phyloP scores from a whole-genome alignment of 1,284 basidiomycete genomes.

The Inonotus hispidus region DNA sequence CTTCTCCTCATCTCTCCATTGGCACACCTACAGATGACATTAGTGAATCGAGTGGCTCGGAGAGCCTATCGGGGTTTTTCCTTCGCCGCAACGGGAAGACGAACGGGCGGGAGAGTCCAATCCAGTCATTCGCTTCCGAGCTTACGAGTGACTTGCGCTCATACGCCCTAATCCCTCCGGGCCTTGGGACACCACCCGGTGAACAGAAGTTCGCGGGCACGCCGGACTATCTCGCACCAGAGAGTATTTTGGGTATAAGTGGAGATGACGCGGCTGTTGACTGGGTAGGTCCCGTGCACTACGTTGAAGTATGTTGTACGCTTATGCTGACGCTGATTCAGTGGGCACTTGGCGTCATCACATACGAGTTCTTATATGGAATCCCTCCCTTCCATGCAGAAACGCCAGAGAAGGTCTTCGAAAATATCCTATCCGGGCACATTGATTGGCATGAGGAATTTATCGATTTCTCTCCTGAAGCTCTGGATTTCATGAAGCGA shows the following conservation, averaged over 20 bases:
- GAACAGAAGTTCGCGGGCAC: conserved; percentile 95
- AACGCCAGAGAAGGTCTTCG: conserved; percentile 95
- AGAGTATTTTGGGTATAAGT: conserved; percentile 93
- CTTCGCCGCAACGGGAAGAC: conserved; percentile 39
- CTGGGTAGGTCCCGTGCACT: conserved; percentile 63
- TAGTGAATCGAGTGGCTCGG: conserved; percentile 83
- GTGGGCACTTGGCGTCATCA: conserved; percentile 98
- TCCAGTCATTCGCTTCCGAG: conserved; percentile 78
- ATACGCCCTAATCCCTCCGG: conserved; percentile 47
- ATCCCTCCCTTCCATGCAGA: conserved; percentile 98
- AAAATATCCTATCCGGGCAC: conserved; percentile 95
- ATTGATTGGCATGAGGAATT: conserved; percentile 96
- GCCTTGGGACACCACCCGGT: conserved; percentile 60
- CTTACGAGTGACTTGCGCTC: conserved; percentile 75
- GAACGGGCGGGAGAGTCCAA: conserved; percentile 59
- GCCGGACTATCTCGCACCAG: conserved; percentile 94
- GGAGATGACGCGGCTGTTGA: conserved; percentile 96
- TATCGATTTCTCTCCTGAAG: conserved; percentile 83
- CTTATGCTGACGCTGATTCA: conserved; percentile 28
- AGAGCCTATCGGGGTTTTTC: conserved; percentile 60
- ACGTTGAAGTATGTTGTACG: not conserved
- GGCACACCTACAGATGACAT: conserved; percentile 62
- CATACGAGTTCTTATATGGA: conserved; percentile 97
- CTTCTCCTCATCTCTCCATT: conserved; percentile 54
- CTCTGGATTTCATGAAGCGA: conserved; percentile 87